Evolutionary conservation across 345 rosid species (phyloP).

Genomic region (Lumnitzera littorea): DNA sequence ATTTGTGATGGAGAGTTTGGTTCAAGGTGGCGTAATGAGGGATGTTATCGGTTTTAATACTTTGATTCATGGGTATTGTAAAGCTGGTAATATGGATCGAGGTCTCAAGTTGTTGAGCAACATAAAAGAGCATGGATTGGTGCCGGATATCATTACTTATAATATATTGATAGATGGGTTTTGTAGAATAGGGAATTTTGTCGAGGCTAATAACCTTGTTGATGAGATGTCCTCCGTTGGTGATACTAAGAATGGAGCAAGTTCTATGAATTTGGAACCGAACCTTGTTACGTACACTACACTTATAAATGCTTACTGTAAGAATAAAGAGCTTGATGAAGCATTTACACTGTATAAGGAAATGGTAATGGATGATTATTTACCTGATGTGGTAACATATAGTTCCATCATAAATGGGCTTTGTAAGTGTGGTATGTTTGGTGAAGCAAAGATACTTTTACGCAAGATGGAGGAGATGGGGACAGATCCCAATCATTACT

Average conservation of each 20-base stretch:
- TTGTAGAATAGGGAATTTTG: slow-evolving; percentile 54
- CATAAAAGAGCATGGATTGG: slow-evolving; percentile 38
- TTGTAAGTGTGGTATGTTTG: slow-evolving; percentile 52
- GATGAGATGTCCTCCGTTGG: slow-evolving; percentile 34
- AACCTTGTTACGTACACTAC: slow-evolving; percentile 65
- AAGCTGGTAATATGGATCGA: slow-evolving; percentile 26
- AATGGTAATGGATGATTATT: slow-evolving; percentile 44
- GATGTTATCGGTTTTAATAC: slow-evolving; percentile 44
- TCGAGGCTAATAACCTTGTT: slow-evolving; percentile 42
- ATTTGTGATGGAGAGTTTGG: slow-evolving; percentile 44
- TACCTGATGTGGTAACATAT: slow-evolving; percentile 77
- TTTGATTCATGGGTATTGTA: slow-evolving; percentile 48
- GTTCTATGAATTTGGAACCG: slow-evolving; percentile 22
- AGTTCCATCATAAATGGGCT: slow-evolving; percentile 63
- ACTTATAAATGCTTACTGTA: slow-evolving; percentile 55
- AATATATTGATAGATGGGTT: slow-evolving; percentile 56
- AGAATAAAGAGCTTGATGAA: slow-evolving; percentile 48
- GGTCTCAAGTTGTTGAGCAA: slow-evolving; percentile 35
- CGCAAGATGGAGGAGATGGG: slow-evolving; percentile 64
- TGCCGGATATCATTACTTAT: slow-evolving; percentile 48
- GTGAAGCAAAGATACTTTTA: slow-evolving; percentile 53
- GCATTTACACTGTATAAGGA: slow-evolving; percentile 51
- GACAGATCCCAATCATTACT: slow-evolving; percentile 59
- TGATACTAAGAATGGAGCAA: slow-evolving; percentile 7
- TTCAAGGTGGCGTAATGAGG: slow-evolving; percentile 29